Evolutionary conservation across 768 basidiomycete species (phyloP), one percentile per base, ranked within the genome.

Genomic region (Tulasnella sp.): DNA sequence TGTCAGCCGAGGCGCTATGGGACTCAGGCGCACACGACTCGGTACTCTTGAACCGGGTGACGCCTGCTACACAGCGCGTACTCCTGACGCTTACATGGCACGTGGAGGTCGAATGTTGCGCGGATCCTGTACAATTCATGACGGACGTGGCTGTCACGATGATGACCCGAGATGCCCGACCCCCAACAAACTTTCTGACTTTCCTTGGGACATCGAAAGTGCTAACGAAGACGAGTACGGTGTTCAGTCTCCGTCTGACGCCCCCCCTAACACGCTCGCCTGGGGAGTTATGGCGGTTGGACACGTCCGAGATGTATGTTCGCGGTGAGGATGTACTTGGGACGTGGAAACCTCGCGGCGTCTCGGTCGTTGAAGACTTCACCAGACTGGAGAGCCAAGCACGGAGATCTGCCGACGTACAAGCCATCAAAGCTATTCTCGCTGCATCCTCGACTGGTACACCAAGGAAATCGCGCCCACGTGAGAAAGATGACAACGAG

Each of bases 261-360:
- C 92, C 94, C 11, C 86, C 89, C 15, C 73, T 89, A 62, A 91
- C 89, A 19, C 82, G 90, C 45, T 92, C 87, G 0, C 80, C 90
- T 1, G 82, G 82, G 68, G 92, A 97, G 63, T 75, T 99, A 12
- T 97, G 94, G 96, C 76, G 92, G 42, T 75, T 98, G 53, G 92
- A 99, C 72, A 97, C 94, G 1, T 83, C 88, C 27, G 87, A 89
- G 71, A 93, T 92, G 69, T 97, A 93, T 70, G 92, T 99, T 0
- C 79, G 84, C 46, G 94, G 94, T 7, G 93, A 98, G 69, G 93
- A 97, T 66, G 70, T 76, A 2, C 76, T 98, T 27, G 82, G 78
- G 4, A 70, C 76, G 19, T 98, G 94, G 93, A 86, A 82, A 64
- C 83, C 93, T 45, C 79, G 93, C 46, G 90, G 93, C 8, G 78